Percentiles rank a stretch among this genome's conserved stretches.
Evolutionary conservation across 1,284 basidiomycete species (phyloP).

Genomic region (Austroboletus novae-zelandiae): DNA sequence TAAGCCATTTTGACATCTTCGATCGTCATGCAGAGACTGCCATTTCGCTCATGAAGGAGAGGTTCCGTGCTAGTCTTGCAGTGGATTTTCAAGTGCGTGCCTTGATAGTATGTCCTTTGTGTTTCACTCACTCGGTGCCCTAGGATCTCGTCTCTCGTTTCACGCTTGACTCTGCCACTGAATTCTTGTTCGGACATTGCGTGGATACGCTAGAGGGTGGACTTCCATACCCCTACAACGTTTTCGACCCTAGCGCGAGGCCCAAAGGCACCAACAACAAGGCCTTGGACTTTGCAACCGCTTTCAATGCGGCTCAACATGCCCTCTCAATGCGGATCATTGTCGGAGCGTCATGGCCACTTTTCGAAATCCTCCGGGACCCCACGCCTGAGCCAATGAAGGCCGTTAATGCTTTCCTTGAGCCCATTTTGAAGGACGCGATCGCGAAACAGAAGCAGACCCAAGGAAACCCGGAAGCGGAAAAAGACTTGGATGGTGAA

Average conservation of each 20-base stretch:
- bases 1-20: conserved; percentile 48
- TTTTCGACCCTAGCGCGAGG: not conserved
- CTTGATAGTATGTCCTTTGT: not conserved
- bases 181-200: conserved; percentile 41
- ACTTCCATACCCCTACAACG: conserved; percentile 32
- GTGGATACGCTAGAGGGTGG: conserved; percentile 28
- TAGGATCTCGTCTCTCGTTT: conserved; percentile 38
- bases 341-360: conserved; percentile 39
- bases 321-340: conserved; percentile 34
- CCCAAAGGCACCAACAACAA: conserved; percentile 4
- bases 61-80: conserved; percentile 32
- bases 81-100: conserved; percentile 43
- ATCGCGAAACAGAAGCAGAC: conserved; percentile 30
- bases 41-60: conserved; percentile 35
- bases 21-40: conserved; percentile 39
- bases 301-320: conserved; percentile 38
- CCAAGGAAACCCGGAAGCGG: conserved; percentile 13
- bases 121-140: not conserved
- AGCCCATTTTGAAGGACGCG: conserved; percentile 32
- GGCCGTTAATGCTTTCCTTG: conserved; percentile 38
- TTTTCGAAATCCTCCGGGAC: conserved; percentile 38
- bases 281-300: conserved; percentile 35
- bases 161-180: conserved; percentile 24
- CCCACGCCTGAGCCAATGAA: conserved; percentile 36
- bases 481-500: conserved; percentile 35